phyloP scores from a whole-genome alignment of 2,329 filamentous ascomycete species.

The Fusarium sp. region DNA sequence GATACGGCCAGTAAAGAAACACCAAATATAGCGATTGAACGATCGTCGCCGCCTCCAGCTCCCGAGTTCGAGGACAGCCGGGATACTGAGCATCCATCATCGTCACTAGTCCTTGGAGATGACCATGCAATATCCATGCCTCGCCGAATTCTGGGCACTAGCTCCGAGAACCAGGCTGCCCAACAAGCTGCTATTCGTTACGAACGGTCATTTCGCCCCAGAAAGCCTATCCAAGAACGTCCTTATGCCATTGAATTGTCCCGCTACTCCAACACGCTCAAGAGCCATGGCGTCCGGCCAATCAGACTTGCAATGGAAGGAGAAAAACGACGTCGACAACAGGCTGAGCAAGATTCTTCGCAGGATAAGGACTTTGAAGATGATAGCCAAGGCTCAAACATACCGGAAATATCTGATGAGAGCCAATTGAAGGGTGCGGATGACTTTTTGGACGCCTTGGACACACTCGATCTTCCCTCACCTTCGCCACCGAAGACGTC shows the following conservation, averaged over 20 bases:
- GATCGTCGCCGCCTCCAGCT: conserved; percentile 45
- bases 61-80: conserved; percentile 34
- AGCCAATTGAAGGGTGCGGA: conserved; percentile 44
- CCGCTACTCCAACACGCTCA: conserved; percentile 62
- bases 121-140: conserved; percentile 2
- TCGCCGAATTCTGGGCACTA: conserved; percentile 27
- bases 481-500: conserved; percentile 46
- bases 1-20: conserved; percentile 45
- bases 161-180: conserved; percentile 35
- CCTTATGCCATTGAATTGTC: conserved; percentile 67
- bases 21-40: conserved; percentile 49
- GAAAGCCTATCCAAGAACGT: conserved; percentile 69
- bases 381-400: conserved; percentile 56
- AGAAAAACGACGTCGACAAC: conserved; percentile 45
- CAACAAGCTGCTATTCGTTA: conserved; percentile 46
- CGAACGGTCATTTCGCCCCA: conserved; percentile 63
- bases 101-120: background rate
- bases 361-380: conserved; percentile 63
- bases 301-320: conserved; percentile 53
- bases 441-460: conserved; percentile 26
- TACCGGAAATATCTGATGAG: conserved; percentile 47
- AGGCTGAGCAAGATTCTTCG: conserved; percentile 57
- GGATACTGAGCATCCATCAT: background rate
- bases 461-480: conserved; percentile 38
- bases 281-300: conserved; percentile 64